Evolutionary conservation across 2,329 filamentous ascomycete genomes (phyloP), one percentile per base, ranked within the genome.

Genomic region (Paraphaeosphaeria sporulosa): DNA sequence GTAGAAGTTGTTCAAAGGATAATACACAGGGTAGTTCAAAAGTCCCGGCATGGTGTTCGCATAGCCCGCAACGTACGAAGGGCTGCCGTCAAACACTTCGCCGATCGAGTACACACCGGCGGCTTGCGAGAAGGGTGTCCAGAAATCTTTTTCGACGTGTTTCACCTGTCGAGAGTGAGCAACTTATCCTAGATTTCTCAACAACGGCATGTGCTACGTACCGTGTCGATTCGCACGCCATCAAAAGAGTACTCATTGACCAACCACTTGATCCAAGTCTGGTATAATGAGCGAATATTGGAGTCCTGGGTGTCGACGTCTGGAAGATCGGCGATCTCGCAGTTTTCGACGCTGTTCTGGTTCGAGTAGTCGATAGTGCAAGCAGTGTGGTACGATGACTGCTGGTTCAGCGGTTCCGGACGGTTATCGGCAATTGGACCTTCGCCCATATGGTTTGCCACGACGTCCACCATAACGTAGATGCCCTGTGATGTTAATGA

Each of bases 81-180:
- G 80, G 63, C 84, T 78, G 30, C 85, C 86, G 34, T 86, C 79
- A 53, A 81, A 84, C 3, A 89, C 86, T 69, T 90, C 88, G 10
- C 88, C 87, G 15, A 89, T 79, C 5, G 82, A 79, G 71, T 87
- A 89, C 1, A 89, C 84, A 4, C 86, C 87, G 1, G 86, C 81
- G 2, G 82, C 83, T 7, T 78, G 66, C 23, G 81, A 76, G 65
- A 89, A 90, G 0, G 69, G 74, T 0, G 84, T 76, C 79, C 86
- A 88, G 73, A 88, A 90, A 12, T 79, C 80, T 61, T 83, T 83
- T 62, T 87, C 81, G 15, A 89, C 85, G 71, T 89, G 86, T 74
- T 87, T 88, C 62, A 86, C 86, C 50, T 53, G 25, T 17, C 6
- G 0, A 42, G n/a, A 53, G 25, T 53, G 13, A 53, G 34, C n/a